Conservation (phyloP, 2,329 filamentous ascomycete genomes). For the Chaetothyriales sp. region DNA sequence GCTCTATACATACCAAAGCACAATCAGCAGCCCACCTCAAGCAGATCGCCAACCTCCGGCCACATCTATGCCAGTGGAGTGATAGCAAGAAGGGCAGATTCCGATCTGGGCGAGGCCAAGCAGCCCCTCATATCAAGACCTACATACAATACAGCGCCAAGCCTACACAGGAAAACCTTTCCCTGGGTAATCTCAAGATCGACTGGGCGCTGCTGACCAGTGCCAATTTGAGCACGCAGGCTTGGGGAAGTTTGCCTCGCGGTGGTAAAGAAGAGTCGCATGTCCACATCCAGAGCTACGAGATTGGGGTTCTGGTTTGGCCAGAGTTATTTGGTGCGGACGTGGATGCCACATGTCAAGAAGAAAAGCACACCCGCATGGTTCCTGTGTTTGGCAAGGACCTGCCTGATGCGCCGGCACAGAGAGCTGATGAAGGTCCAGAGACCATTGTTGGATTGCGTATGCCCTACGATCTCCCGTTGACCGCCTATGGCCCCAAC, state of each 20-base stretch:
- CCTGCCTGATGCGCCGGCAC: conserved; percentile 25
- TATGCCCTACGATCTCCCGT: conserved; percentile 68
- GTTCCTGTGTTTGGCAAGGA: conserved; percentile 53
- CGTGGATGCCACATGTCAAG: conserved; percentile 8
- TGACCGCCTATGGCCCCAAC: conserved; percentile 45
- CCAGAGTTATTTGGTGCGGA: conserved; percentile 41
- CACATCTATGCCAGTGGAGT: conserved; percentile 58
- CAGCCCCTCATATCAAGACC: conserved; percentile 80
- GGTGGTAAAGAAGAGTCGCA: conserved; percentile 31
- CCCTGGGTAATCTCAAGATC: conserved; percentile 28
- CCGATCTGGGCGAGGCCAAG: conserved; percentile 48
- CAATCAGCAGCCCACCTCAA: conserved; percentile 54
- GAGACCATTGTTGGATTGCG: conserved; percentile 48
- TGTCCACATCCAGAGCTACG: conserved; percentile 62
- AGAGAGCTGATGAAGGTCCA: neutral
- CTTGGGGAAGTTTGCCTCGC: conserved; percentile 54
- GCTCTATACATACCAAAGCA: conserved; percentile 68
- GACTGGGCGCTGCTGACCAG: conserved; percentile 80
- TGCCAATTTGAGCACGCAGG: conserved; percentile 83
- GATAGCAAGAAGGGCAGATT: conserved; percentile 7
- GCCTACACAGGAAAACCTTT: conserved; percentile 14
- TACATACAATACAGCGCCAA: conserved; percentile 51
- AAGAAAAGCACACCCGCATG: conserved; percentile 36
- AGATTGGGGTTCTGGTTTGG: conserved; percentile 73
- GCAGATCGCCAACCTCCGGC: conserved; percentile 57